Base-by-base conservation (phyloP, 257 asterid genomes). In the Solanum paucissectum region DNA sequence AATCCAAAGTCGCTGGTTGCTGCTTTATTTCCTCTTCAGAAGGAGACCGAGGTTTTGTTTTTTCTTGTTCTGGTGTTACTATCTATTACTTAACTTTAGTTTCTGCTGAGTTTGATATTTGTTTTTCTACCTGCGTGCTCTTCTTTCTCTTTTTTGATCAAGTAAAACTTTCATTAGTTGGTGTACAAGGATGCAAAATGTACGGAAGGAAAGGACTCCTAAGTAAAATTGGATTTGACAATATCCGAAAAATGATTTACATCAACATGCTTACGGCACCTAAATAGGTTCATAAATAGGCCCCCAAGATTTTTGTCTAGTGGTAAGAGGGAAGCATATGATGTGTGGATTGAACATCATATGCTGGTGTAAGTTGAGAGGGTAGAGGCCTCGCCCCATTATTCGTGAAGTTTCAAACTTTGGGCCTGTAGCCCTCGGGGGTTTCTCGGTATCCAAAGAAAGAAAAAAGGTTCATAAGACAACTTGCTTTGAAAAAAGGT, bases 11-110 rank as follows among this genome's bases (percentile, higher is more conserved):
- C 94, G 5, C 90, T 97, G 64, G 96, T 93, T 58, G 62, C 96
- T 88, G 90, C 96, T 74, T 94, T 95, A 87, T 84, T 90, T 88
- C 90, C 98, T 86, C 96, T 95, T 23, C 98, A 95, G 94, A 96
- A 95, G 91, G 96, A 97, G 88, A 92, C 93, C 18, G 99, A 96
- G 97, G 99, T 96, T 44, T 14, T 87, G 44, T 71, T 73, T n/a
- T 64, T 75, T 83, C 69, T 62, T 88, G 68, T 81, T 52, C 33
- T 44, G 75, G 69, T 88, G 36, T 32, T 66, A 7, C 44, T 79
- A 44, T 79, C 64, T 49, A 14, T 25, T 44, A 79, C 66, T 58
- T 44, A 44, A 27, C 64, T 27, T 14, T 79, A 44, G 84, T 44
- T 79, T 44, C 13, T 79, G 33, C 27, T 14, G 64, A 44, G 84